These are phyloP conservation scores for Neoboletus brunneissimus DNA, from an alignment of 768 basidiomycete species.

Conservation along the genomic window DNA sequence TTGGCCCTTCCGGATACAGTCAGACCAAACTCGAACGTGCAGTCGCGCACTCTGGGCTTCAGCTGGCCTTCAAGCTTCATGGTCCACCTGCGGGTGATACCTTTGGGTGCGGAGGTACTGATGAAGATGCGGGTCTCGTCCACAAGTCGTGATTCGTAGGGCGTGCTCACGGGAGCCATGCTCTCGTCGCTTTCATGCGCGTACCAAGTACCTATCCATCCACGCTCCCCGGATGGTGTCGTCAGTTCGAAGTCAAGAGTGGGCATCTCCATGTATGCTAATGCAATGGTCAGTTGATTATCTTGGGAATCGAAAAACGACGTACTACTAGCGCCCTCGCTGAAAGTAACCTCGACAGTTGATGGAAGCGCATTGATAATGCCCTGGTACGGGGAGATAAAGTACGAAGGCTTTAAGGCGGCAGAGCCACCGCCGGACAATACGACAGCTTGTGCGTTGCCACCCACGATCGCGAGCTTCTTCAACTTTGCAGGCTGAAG, in stretches of 20 bases:
- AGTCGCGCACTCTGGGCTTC: conserved; percentile 53
- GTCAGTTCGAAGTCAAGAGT: conserved; percentile 66
- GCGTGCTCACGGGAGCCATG: conserved; percentile 44
- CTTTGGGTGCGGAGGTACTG: conserved; percentile 50
- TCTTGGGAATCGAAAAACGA: neutral
- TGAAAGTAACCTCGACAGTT: conserved; percentile 56
- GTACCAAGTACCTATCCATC: conserved; percentile 67
- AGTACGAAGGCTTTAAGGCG: conserved; percentile 69
- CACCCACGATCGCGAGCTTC: conserved; percentile 73
- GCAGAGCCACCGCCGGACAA: conserved; percentile 80
- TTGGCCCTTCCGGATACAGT: conserved; percentile 66
- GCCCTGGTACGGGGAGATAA: conserved; percentile 74
- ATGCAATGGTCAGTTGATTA: neutral
- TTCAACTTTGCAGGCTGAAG: conserved; percentile 45
- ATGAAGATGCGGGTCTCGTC: conserved; percentile 70
- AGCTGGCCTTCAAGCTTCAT: conserved; percentile 57
- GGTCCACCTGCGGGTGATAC: conserved; percentile 62
- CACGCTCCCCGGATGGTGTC: conserved; percentile 56
- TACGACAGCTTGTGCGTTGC: conserved; percentile 58
- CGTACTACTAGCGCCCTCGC: conserved; percentile 68
- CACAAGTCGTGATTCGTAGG: conserved; percentile 43
- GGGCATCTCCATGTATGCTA: conserved; percentile 65
- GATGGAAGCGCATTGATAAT: conserved; percentile 54
- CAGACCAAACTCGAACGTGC: conserved; percentile 69
- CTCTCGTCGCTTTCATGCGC: conserved; percentile 56